phyloP scores from a whole-genome alignment of 306 rosid species.

The Rosa rugosa region DNA sequence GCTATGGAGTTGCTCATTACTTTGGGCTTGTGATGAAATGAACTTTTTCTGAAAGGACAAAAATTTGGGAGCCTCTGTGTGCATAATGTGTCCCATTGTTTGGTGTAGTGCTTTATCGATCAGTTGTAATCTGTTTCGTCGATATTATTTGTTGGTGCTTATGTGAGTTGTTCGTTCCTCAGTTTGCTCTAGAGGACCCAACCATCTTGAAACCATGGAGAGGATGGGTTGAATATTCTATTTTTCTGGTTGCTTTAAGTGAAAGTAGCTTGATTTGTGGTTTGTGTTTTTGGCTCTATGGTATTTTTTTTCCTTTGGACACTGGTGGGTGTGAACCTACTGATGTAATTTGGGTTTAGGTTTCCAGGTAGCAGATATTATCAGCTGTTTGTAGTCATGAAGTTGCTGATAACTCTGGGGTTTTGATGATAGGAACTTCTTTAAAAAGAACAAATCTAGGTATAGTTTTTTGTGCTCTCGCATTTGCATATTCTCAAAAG shows the following conservation, averaged over 20 bases:
- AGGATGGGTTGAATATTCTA: too few species aligned
- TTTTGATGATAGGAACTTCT: neutral
- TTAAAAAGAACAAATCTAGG: neutral
- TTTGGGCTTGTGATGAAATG: neutral
- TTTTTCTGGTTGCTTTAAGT: too few species aligned
- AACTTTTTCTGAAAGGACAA: too few species aligned
- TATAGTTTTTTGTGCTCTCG: neutral
- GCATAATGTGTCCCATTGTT: neutral
- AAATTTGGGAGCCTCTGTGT: too few species aligned
- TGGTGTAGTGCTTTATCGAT: neutral
- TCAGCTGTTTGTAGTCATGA: neutral
- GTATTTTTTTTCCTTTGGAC: too few species aligned
- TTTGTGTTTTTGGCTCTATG: too few species aligned
- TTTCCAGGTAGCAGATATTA: neutral
- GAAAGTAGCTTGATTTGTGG: too few species aligned
- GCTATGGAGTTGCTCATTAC: neutral
- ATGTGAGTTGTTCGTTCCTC: too few species aligned
- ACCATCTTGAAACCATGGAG: too few species aligned
- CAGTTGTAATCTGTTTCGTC: neutral
- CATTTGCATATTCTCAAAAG: neutral
- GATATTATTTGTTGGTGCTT: too few species aligned
- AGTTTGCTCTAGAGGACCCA: too few species aligned
- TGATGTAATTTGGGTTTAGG: neutral
- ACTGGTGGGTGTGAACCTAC: neutral
- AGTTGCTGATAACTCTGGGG: neutral